Base-by-base conservation (phyloP, 108 stramenopile species). In the Fragilariopsis cylindrus region DNA sequence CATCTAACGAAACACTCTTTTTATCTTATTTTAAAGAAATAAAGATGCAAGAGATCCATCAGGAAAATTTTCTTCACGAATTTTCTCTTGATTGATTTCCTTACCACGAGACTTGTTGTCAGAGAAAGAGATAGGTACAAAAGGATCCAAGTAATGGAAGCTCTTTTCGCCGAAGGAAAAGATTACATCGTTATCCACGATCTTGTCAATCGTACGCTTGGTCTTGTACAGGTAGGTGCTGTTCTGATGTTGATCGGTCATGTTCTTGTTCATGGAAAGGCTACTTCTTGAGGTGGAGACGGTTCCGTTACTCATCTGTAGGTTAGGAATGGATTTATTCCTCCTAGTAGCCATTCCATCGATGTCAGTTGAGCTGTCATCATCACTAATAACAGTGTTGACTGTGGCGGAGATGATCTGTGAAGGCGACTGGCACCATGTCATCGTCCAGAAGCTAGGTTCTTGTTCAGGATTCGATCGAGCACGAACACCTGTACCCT, bases 401-500 rank as follows among this genome's bases (percentile, higher is more conserved):
- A 18, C 53, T 11, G 13, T 46, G 53, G n/a, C 53, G 2, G 53
- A n/a, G 53, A n/a, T 15, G 53, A n/a, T 54, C n/a, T n/a, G 15
- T 15, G 53, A 15, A 30, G 30, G 30, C 15, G 74, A 15, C 15
- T 48, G 52, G 45, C 89, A 80, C 71, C 84, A 86, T 57, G 89
- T 86, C 82, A 95, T 82, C 1, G 78, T 66, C 71, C 87, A 91
- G 60, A 95, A 91, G 71, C 92, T 82, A 21, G 94, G 94, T 72
- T 95, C 94, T 66, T 84, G 82, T 11, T 92, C 90, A 4, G 94
- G 94, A 72, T 91, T 90, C 21, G 88, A 86, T 2, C 82, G 77
- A 60, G 82, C 80, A 48, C 91, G 80, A 4, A 90, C 88, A 8
- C 88, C 87, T 16, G 88, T 91, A 9, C 93, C 93, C 82, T 95